phyloP scores from a whole-genome alignment of 2,329 filamentous ascomycete species.

The Neopestalotiopsis clavispora region DNA sequence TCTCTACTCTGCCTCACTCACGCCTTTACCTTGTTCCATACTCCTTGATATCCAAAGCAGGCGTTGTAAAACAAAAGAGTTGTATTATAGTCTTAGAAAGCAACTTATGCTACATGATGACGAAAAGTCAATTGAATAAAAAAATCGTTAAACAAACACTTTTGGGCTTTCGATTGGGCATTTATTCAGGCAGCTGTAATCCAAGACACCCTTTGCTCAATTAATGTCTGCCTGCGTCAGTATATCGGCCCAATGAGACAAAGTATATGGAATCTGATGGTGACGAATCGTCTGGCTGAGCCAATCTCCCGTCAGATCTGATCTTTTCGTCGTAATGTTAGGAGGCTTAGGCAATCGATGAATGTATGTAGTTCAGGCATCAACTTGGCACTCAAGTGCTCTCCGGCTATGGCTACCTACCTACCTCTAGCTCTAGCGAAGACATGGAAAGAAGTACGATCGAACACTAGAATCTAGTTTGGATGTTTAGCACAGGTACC shows the following conservation, averaged over 20 bases:
- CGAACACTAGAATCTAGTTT: background rate
- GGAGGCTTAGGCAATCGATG: background rate
- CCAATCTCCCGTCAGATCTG: background rate
- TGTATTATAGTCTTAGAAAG: conserved; percentile 33
- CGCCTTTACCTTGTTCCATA: conserved; percentile 28
- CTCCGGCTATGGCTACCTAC: background rate
- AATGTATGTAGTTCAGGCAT: background rate
- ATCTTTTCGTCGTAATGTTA: background rate
- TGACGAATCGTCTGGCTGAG: background rate
- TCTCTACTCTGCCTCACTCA: conserved; percentile 32
- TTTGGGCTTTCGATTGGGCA: background rate
- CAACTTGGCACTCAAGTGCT: background rate
- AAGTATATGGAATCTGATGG: background rate
- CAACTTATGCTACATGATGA: conserved; percentile 12
- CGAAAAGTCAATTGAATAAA: conserved; percentile 11
- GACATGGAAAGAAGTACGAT: too few species aligned
- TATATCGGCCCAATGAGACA: background rate
- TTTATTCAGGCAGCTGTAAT: background rate
- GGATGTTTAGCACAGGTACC: background rate
- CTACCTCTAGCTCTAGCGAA: too few species aligned
- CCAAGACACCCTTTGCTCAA: background rate
- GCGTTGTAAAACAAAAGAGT: conserved; percentile 32
- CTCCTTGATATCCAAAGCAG: conserved; percentile 37
- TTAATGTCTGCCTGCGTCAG: conserved; percentile 9
- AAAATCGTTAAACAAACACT: conserved; percentile 8